Conservation (phyloP, 805 yeast genomes). For the Candida mattraensis region DNA sequence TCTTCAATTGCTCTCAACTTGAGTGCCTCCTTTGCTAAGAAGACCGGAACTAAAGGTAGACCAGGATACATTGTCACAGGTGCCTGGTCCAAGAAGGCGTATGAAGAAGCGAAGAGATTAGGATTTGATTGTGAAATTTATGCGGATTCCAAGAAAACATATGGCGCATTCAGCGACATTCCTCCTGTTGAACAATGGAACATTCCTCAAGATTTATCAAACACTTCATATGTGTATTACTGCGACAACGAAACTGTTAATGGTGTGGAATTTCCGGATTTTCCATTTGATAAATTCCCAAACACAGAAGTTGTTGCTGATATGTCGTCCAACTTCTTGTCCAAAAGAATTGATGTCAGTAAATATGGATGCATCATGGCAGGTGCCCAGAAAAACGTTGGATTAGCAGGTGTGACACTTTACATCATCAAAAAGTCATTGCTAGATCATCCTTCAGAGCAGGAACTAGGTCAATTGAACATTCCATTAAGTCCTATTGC, state of each 20-base stretch:
- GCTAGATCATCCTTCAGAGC: conserved; percentile 65
- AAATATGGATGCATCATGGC: conserved; percentile 91
- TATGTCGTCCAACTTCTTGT: conserved; percentile 89
- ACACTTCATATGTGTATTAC: conserved; percentile 80
- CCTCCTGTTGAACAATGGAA: conserved; percentile 68
- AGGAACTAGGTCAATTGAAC: conserved; percentile 53
- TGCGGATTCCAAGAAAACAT: conserved; percentile 57
- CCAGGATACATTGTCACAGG: conserved; percentile 92
- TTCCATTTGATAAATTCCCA: conserved; percentile 56
- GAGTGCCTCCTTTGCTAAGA: conserved; percentile 64
- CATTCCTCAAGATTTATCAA: conserved; percentile 53
- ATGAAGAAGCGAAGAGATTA: conserved; percentile 81
- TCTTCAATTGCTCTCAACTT: conserved; percentile 84
- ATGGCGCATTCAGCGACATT: conserved; percentile 63
- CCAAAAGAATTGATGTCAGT: conserved; percentile 75
- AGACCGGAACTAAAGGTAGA: conserved; percentile 71
- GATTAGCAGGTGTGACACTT: conserved; percentile 91
- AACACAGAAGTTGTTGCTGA: conserved; percentile 87
- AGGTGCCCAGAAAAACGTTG: conserved; percentile 98
- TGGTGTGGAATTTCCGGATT: conserved; percentile 75
- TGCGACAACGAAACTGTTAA: conserved; percentile 98
- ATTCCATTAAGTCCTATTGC: conserved; percentile 90
- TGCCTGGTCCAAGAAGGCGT: conserved; percentile 87
- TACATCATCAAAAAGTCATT: conserved; percentile 85
- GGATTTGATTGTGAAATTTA: conserved; percentile 74